Base-by-base conservation (phyloP, 306 rosid species). In the Sicyos baderoa region DNA sequence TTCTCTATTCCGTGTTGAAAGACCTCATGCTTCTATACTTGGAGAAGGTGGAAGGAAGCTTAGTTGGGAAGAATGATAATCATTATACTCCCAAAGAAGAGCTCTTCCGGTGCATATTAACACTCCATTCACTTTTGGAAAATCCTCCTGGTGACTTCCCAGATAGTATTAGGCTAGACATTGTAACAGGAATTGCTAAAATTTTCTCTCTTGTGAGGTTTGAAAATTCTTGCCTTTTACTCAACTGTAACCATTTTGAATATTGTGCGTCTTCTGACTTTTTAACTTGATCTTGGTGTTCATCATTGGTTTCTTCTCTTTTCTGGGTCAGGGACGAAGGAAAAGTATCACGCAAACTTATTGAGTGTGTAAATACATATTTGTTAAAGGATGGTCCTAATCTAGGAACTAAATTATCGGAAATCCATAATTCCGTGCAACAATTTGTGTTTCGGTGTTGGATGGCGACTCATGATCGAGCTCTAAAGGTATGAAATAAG, bases 371-470 rank as follows among this genome's bases (percentile, higher is more conserved):
- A 45, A 92, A 92, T 80, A 78, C 83, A 61, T 87, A 80, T 79
- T 81, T 92, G 84, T 82, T 86, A 75, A 89, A 87, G 82, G 96
- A 92, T 81, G 96, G 98, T 51, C 96, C 96, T 35, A 92, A 92
- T 81, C 78, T 92, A 81, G 93, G 86, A 40, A 66, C 60, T 73
- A 81, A 72, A 67, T 78, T 82, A 77, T 55, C 80, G 76, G 91
- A 87, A 78, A 89, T 92, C 78, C 96, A 89, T 79, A 78, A 79
- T 67, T 86, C 89, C 8, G 81, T 84, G 76, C 93, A 83, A 65
- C 86, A 83, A 58, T 92, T 92, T 83, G 85, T 89, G 74, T 86
- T 87, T 77, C 86, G 89, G 71, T 83, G 84, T 76, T 92, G 95
- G 96, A 61, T 89, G 79, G 80, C 88, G 49, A 87, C 96, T 57